phyloP scores from a whole-genome alignment of 1,284 basidiomycete species.

The Apiotrichum mycotoxinovorans region DNA sequence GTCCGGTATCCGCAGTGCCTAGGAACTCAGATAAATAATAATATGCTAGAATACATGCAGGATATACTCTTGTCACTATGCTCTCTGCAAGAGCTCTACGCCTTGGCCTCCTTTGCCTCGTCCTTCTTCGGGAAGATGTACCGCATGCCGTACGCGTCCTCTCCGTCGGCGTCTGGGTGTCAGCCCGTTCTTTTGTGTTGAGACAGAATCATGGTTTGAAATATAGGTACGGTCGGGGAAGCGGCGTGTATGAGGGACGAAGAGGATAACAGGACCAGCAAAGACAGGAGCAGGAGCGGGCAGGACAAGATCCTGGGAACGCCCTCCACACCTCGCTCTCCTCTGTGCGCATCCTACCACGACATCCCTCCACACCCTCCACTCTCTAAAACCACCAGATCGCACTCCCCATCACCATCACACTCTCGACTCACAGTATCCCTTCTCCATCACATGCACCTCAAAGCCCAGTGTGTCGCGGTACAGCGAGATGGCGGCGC shows the following conservation, averaged over 20 bases:
- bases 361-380: not conserved
- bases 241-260: not conserved
- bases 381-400: too few species aligned
- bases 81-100: not conserved
- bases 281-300: too few species aligned
- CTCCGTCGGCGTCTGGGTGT: constrained; percentile 76
- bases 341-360: not conserved
- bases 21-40: constrained; percentile 5
- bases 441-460: constrained; percentile 68
- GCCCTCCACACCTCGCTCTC: too few species aligned
- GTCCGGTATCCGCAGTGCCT: constrained; percentile 46
- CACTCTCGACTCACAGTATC: constrained; percentile 67
- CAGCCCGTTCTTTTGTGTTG: too few species aligned
- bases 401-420: too few species aligned
- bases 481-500: constrained; percentile 77
- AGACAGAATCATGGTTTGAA: not conserved
- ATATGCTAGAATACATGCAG: constrained; percentile 19
- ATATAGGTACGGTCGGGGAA: not conserved
- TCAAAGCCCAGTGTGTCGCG: constrained; percentile 77
- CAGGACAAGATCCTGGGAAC: too few species aligned
- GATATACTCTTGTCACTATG: constrained; percentile 2
- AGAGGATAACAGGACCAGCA: not conserved
- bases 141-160: constrained; percentile 87
- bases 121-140: constrained; percentile 50
- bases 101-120: not conserved